A percentile compares a stretch with the other conserved stretches of the same genome.
Conservation (phyloP, 805 yeast genomes). For the Candida ulmi region DNA sequence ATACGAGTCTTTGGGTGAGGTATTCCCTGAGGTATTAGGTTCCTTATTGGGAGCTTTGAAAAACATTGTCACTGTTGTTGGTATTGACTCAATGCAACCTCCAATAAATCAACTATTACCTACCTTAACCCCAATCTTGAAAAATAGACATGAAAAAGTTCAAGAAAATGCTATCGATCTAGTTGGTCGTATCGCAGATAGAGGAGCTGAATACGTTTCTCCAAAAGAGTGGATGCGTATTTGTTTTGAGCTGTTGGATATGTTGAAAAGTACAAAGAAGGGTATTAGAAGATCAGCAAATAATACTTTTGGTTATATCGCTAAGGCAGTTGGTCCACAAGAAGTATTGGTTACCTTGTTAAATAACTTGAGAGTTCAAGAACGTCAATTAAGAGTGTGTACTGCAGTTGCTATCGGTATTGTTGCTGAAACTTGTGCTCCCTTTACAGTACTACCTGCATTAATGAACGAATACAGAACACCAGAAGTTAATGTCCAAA, state of each 20-base stretch:
- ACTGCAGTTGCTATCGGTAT: conserved; percentile 98
- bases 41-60: conserved; percentile 71
- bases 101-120: conserved; percentile 80
- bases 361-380: conserved; percentile 85
- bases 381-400: conserved; percentile 92
- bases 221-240: conserved; percentile 98
- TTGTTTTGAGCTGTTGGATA: conserved; percentile 83
- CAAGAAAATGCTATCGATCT: conserved; percentile 76
- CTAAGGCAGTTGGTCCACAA: conserved; percentile 92
- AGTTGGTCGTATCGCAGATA: conserved; percentile 76
- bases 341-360: conserved; percentile 83
- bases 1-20: conserved; percentile 91
- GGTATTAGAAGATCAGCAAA: conserved; percentile 81
- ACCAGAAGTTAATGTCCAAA: conserved; percentile 90
- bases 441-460: conserved; percentile 91
- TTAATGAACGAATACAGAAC: conserved; percentile 91
- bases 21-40: conserved; percentile 88
- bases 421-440: conserved; percentile 89
- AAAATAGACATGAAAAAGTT: conserved; percentile 86
- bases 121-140: conserved; percentile 82
- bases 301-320: conserved; percentile 84
- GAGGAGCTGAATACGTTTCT: conserved; percentile 74
- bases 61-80: conserved; percentile 55
- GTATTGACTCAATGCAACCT: conserved; percentile 63
- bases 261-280: conserved; percentile 76